Evolutionary conservation across 305 asterid genomes (phyloP).

Genomic region (Fraxinus sp.): DNA sequence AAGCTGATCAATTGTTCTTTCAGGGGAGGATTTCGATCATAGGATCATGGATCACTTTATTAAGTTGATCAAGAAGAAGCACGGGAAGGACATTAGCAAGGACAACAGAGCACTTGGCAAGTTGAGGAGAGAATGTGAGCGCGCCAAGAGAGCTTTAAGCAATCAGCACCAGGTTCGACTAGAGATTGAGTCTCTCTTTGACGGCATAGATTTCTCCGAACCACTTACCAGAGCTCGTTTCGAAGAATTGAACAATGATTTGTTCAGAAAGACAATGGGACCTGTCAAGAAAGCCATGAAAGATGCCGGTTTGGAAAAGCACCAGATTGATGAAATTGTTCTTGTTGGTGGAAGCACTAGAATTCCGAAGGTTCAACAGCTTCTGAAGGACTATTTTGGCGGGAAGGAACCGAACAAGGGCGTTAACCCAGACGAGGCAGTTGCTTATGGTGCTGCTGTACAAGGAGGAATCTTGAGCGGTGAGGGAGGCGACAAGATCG

Average conservation of each 20-base stretch:
- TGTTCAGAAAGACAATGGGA: constrained; percentile 76
- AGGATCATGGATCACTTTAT: constrained; percentile 85
- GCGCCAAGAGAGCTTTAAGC: constrained; percentile 84
- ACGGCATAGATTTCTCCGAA: constrained; percentile 80
- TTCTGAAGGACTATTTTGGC: constrained; percentile 69
- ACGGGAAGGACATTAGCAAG: constrained; percentile 85
- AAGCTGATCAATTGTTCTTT: not conserved
- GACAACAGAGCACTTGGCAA: constrained; percentile 81
- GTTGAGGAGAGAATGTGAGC: constrained; percentile 77
- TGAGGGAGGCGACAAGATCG: constrained; percentile 74
- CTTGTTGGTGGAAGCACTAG: constrained; percentile 92
- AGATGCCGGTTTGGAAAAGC: constrained; percentile 73
- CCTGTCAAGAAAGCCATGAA: constrained; percentile 90
- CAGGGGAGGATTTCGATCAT: constrained; percentile 57
- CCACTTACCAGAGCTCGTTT: constrained; percentile 88
- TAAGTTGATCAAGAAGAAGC: constrained; percentile 83
- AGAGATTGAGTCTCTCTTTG: constrained; percentile 83
- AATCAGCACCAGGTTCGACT: constrained; percentile 89
- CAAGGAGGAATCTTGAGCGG: constrained; percentile 88
- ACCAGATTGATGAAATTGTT: constrained; percentile 73
- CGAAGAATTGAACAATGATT: constrained; percentile 80
- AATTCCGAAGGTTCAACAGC: constrained; percentile 82
- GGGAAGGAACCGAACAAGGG: constrained; percentile 83
- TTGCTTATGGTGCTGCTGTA: constrained; percentile 87
- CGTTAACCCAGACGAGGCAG: constrained; percentile 87